These are phyloP conservation scores for Arachis stenosperma DNA, from an alignment of 306 rosid genomes.

Conservation along the genomic window DNA sequence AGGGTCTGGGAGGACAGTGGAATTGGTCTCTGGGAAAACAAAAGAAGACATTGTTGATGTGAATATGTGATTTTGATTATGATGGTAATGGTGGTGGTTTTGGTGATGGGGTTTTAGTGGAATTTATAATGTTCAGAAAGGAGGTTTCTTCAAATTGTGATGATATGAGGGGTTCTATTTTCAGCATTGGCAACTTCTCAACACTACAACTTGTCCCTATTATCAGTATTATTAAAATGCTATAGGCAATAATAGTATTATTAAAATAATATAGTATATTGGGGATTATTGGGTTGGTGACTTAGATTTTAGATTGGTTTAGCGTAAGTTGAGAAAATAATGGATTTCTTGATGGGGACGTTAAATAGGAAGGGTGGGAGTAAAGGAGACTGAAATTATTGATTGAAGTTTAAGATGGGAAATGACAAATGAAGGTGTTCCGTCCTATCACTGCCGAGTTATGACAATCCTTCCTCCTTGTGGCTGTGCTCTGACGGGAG, in stretches of 20 bases:
- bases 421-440: no score
- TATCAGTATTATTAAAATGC: background rate
- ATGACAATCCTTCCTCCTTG: no score
- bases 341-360: background rate
- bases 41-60: slow-evolving; percentile 41
- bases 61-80: slow-evolving; percentile 2
- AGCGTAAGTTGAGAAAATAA: slow-evolving; percentile 12
- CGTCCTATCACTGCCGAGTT: no score
- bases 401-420: slow-evolving; percentile 30
- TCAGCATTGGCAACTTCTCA: slow-evolving; percentile 18
- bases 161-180: background rate
- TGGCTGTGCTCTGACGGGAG: no score
- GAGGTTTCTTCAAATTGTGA: background rate
- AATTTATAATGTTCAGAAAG: background rate
- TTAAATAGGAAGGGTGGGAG: slow-evolving; percentile 39
- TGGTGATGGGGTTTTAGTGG: background rate
- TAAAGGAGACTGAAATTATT: slow-evolving; percentile 39
- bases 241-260: background rate
- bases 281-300: slow-evolving; percentile 17
- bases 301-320: slow-evolving; percentile 3
- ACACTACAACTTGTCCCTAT: slow-evolving; percentile 20
- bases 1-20: slow-evolving; percentile 91
- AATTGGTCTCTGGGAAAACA: slow-evolving; percentile 63
- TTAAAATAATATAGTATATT: no score
- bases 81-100: background rate